These are phyloP conservation scores for Candolleomyces eurysporus DNA, from an alignment of 768 basidiomycete genomes.

Conservation along the genomic window DNA sequence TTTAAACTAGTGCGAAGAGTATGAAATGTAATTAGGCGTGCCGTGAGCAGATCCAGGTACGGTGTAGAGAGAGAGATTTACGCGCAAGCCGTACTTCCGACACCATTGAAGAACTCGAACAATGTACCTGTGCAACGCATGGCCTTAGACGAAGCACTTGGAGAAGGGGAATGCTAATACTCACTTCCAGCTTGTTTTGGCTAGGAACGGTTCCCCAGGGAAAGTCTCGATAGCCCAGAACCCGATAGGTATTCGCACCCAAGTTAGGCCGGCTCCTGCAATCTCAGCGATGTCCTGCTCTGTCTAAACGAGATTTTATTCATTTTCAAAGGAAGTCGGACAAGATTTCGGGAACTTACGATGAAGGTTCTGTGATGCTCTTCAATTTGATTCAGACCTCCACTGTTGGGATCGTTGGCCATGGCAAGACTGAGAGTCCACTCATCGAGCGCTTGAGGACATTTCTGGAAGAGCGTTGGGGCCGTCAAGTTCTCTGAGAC, in stretches of 20 bases:
- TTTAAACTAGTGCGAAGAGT: conserved; percentile 25
- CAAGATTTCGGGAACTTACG: no score
- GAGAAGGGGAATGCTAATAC: conserved; percentile 11
- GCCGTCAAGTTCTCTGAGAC: conserved; percentile 76
- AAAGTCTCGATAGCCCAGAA: conserved; percentile 85
- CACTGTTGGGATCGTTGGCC: conserved; percentile 56
- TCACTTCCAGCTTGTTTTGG: conserved; percentile 70
- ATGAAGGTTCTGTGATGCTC: conserved; percentile 83
- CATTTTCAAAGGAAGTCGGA: no score
- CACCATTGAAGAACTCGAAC: conserved; percentile 76
- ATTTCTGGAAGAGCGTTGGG: conserved; percentile 60
- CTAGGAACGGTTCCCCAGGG: conserved; percentile 74
- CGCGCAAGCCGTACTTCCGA: conserved; percentile 85
- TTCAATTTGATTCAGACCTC: conserved; percentile 64
- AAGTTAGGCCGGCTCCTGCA: conserved; percentile 78
- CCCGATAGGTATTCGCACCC: conserved; percentile 75
- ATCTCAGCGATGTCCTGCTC: conserved; percentile 68
- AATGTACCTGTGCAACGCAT: conserved; percentile 51
- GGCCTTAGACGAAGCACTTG: background rate
- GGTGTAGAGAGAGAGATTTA: conserved; percentile 77
- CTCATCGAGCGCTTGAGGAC: conserved; percentile 57
- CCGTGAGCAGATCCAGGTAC: conserved; percentile 57
- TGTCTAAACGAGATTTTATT: conserved; percentile 42
- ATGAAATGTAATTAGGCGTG: no score
- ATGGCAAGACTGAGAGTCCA: conserved; percentile 65